Evolutionary conservation across 805 yeast species (phyloP).

Genomic region (Groenewaldozyma tartarivorans): DNA sequence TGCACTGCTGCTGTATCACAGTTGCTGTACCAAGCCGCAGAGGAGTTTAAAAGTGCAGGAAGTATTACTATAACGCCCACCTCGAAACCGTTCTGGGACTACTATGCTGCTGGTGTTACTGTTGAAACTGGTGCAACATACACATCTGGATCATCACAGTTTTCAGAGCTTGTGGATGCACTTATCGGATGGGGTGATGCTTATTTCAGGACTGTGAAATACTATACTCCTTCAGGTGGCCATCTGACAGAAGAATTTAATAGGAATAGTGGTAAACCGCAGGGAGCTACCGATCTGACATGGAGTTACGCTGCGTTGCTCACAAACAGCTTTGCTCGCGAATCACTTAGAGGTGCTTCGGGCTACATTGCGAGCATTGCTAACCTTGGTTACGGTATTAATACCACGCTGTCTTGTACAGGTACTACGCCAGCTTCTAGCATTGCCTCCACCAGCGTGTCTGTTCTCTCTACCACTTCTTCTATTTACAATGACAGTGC

Average conservation of each 20-base stretch:
- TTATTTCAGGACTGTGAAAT: slow-evolving; percentile 36
- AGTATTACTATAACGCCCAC: too few relatives aligned
- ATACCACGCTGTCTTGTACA: too few relatives aligned
- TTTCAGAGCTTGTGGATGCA: slow-evolving; percentile 9
- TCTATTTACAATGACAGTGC: too few relatives aligned
- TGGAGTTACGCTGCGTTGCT: too few relatives aligned
- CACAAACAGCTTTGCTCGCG: too few relatives aligned
- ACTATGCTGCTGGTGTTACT: slow-evolving; percentile 5
- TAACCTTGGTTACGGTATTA: too few relatives aligned
- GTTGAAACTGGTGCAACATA: slow-evolving; percentile 6
- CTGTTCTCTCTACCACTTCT: too few relatives aligned
- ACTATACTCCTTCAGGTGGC: slow-evolving; percentile 49
- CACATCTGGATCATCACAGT: slow-evolving; percentile 9
- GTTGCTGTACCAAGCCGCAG: slow-evolving; percentile 21
- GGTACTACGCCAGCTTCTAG: too few relatives aligned
- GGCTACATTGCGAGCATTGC: too few relatives aligned
- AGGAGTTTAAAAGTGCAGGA: slow-evolving; percentile 10
- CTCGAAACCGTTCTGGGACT: slow-evolving; percentile 17
- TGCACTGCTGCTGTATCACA: slow-evolving; percentile 30
- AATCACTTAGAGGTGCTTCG: too few relatives aligned
- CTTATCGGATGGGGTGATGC: slow-evolving; percentile 37
- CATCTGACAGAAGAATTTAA: slow-evolving; percentile 85
- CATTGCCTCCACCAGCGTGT: too few relatives aligned
- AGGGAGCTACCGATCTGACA: slow-evolving; percentile 79
- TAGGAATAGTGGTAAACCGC: slow-evolving; percentile 69